phyloP scores from a whole-genome alignment of 345 rosid species.

The Bruguiera gymnorhiza region DNA sequence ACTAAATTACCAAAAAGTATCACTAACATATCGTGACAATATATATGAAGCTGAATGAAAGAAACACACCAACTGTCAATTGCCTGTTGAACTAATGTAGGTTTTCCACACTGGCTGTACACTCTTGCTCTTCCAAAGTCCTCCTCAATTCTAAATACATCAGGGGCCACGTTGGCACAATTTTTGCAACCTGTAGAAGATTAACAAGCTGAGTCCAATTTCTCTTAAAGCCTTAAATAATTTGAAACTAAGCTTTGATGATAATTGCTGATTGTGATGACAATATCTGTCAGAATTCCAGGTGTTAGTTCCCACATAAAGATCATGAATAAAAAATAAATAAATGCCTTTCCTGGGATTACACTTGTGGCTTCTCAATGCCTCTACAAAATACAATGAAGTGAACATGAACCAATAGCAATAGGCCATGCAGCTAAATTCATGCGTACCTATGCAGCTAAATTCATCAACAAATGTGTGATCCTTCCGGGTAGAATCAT shows the following conservation, averaged over 20 bases:
- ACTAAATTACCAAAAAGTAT: not conserved
- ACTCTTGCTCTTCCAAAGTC: slow-evolving; percentile 96
- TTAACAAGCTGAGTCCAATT: not conserved
- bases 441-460: slow-evolving; percentile 79
- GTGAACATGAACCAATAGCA: too few species aligned
- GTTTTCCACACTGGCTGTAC: slow-evolving; percentile 60
- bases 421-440: not conserved
- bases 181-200: slow-evolving; percentile 76
- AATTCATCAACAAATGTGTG: slow-evolving; percentile 91
- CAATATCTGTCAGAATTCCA: too few species aligned
- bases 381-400: too few species aligned
- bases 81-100: slow-evolving; percentile 65
- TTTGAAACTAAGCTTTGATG: too few species aligned
- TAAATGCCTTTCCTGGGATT: too few species aligned
- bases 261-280: too few species aligned
- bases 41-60: not conserved
- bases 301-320: too few species aligned
- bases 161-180: slow-evolving; percentile 75
- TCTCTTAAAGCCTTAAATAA: too few species aligned
- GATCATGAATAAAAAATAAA: too few species aligned
- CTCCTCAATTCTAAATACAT: slow-evolving; percentile 79
- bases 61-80: slow-evolving; percentile 76
- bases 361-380: too few species aligned
- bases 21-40: not conserved
- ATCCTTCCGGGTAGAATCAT: slow-evolving; percentile 62